Evolutionary conservation across 2,329 filamentous ascomycete species (phyloP).

Genomic region (Arthrobotrys conoides): DNA sequence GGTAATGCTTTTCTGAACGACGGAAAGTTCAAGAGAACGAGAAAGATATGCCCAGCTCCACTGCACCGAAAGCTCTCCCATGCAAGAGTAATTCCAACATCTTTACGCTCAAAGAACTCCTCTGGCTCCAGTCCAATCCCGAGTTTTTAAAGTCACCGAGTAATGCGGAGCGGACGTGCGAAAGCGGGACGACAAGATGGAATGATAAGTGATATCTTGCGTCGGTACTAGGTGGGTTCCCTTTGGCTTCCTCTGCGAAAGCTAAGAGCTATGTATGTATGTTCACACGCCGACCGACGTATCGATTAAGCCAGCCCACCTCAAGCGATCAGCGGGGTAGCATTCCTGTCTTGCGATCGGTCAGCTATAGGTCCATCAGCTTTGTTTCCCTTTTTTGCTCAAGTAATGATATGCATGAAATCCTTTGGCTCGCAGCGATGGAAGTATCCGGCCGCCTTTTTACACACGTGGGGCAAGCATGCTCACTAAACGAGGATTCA

Average conservation of each 20-base stretch:
- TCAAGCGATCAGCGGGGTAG: constrained; percentile 47
- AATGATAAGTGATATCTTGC: constrained; percentile 58
- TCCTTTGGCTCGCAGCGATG: constrained; percentile 40
- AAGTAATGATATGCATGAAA: constrained; percentile 32
- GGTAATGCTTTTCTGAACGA: constrained; percentile 58
- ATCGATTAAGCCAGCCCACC: constrained; percentile 44
- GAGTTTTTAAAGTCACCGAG: constrained; percentile 48
- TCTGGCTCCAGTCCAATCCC: constrained; percentile 30
- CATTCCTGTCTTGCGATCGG: constrained; percentile 30
- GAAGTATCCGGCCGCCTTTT: constrained; percentile 44
- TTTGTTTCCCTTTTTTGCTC: constrained; percentile 10
- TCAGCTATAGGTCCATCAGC: constrained; percentile 32
- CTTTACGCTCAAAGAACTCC: constrained; percentile 18
- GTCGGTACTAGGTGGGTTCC: constrained; percentile 51
- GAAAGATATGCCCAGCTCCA: constrained; percentile 18
- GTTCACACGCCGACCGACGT: constrained; percentile 1
- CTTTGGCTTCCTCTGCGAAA: constrained; percentile 5
- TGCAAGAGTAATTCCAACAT: constrained; percentile 19
- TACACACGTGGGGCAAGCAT: constrained; percentile 45
- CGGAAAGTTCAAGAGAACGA: constrained; percentile 57
- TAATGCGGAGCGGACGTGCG: constrained; percentile 45
- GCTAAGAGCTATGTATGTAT: constrained; percentile 14
- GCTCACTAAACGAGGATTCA: constrained; percentile 45
- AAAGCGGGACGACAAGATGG: constrained; percentile 59
- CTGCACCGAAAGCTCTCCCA: constrained; percentile 23